These are phyloP conservation scores for Suhomyces canberraensis DNA, from an alignment of 805 yeast species.

Conservation along the genomic window DNA sequence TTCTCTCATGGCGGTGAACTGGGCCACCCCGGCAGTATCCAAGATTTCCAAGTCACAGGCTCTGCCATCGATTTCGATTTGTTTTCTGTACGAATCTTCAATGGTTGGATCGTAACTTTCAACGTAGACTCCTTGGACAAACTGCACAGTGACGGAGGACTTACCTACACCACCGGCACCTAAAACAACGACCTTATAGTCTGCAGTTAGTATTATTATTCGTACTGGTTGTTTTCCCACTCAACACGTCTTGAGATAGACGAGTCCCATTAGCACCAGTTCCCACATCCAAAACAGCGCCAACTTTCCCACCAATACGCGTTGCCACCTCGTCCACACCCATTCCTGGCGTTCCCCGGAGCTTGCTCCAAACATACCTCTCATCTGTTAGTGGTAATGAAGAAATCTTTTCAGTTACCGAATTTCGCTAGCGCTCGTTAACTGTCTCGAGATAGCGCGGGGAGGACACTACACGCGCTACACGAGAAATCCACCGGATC, in stretches of 20 bases:
- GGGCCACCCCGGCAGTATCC: constrained; percentile 71
- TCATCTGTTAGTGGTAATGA: constrained; percentile 4
- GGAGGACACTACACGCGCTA: not conserved
- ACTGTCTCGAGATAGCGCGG: not conserved
- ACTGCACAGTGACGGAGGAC: constrained; percentile 88
- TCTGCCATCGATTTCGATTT: constrained; percentile 82
- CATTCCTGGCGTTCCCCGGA: too few species aligned
- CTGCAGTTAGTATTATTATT: constrained; percentile 29
- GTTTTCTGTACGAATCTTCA: constrained; percentile 91
- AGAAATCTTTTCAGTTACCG: not conserved
- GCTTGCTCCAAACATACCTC: constrained; percentile 8
- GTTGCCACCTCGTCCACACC: too few species aligned
- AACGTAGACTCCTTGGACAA: constrained; percentile 83
- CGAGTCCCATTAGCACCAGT: not conserved
- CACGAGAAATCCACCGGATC: too few species aligned
- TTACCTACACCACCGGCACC: constrained; percentile 99
- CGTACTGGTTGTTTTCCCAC: not conserved
- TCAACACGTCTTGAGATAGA: not conserved
- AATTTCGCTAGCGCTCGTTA: constrained; percentile 3
- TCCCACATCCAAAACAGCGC: too few species aligned
- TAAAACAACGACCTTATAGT: constrained; percentile 83
- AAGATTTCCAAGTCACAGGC: constrained; percentile 75
- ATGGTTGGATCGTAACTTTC: constrained; percentile 96
- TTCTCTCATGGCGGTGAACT: constrained; percentile 94
- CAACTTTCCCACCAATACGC: too few species aligned